A percentile compares a stretch with the other conserved stretches of the same genome.
Evolutionary conservation across 371 early-diverging fungal species (phyloP).

Genomic region (Mortierella sp.): DNA sequence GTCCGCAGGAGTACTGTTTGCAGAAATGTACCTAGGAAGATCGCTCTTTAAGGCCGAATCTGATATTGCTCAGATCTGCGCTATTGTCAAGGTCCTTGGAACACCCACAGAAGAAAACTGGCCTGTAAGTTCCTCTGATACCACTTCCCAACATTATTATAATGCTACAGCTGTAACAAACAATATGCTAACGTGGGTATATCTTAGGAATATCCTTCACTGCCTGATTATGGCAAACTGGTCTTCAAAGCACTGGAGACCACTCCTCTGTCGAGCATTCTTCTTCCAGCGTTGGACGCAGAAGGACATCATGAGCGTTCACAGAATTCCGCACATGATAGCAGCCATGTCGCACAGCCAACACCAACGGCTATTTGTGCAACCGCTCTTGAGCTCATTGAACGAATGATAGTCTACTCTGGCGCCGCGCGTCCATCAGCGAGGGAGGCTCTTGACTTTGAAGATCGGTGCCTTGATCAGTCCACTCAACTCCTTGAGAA

Average conservation of each 20-base stretch:
- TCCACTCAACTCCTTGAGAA: not conserved
- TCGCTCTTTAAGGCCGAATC: constrained; percentile 72
- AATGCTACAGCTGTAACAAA: too few relatives aligned
- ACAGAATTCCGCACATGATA: not conserved
- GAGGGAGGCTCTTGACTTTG: constrained; percentile 16
- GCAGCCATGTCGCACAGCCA: not conserved
- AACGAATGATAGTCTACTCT: constrained; percentile 36
- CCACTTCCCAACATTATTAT: not conserved
- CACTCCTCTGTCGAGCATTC: constrained; percentile 22
- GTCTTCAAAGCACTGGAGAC: constrained; percentile 29
- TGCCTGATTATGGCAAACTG: constrained; percentile 53
- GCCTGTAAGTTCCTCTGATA: constrained; percentile 41
- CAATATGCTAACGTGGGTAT: not conserved
- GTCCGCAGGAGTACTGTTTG: constrained; percentile 48
- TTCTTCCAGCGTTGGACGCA: not conserved
- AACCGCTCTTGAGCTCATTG: constrained; percentile 26
- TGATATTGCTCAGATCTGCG: constrained; percentile 69
- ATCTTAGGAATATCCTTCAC: constrained; percentile 27
- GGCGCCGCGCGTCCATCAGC: constrained; percentile 28
- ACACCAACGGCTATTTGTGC: constrained; percentile 21
- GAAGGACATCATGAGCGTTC: not conserved
- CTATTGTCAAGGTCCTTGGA: constrained; percentile 72
- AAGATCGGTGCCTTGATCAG: constrained; percentile 8
- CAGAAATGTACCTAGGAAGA: constrained; percentile 61
- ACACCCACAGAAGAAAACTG: constrained; percentile 51